Base-by-base conservation (phyloP, 2,329 filamentous ascomycete species). In the Pseudogymnoascus sp. region DNA sequence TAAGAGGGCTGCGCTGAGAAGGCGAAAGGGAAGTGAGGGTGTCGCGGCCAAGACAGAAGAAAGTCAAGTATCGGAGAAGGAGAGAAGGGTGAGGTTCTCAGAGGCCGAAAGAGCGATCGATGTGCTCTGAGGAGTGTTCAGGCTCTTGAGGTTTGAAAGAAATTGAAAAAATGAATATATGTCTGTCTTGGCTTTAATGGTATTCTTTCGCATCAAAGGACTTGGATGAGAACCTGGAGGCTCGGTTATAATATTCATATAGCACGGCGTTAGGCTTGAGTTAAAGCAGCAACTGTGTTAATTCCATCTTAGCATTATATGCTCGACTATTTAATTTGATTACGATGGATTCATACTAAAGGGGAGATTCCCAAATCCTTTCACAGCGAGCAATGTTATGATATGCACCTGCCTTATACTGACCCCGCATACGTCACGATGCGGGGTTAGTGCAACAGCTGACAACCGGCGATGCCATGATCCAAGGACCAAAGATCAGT, bases 1-100 rank as follows among this genome's bases (percentile, higher is more conserved):
- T 0, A 77, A 74, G 66, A 77, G 85, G 62, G 87, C 74, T 66
- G 78, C 82, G 69, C 77, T 80, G 58, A 76, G 84, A 49, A 75
- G 79, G 64, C 36, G 39, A 3, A 39, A 19, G 12, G 58, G 39
- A 16, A 61, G 61, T 60, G 35, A 33, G 4, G 66, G 62, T 25
- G 68, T 67, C 5, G 60, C 39, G 22, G 11, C 30, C 2, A 58
- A 38, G 12, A 62, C 63, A 12, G 60, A 60, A 14, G 62, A 22
- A 22, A 67, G 62, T 28, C 64, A 66, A 28, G 68, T 66, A 25
- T 60, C 60, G n/a, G 65, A 69, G 60, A 69, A 60, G 7, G 65
- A 61, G 14, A 68, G 71, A 49, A 69, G 67, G 61, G 71, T 73
- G 12, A 67, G 70, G 23, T 72, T 73, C 59, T 25, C 69, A 22